A percentile compares a stretch with the other conserved stretches of the same genome.
phyloP scores from a whole-genome alignment of 495 filamentous ascomycete genomes.

The Xylona heveae region DNA sequence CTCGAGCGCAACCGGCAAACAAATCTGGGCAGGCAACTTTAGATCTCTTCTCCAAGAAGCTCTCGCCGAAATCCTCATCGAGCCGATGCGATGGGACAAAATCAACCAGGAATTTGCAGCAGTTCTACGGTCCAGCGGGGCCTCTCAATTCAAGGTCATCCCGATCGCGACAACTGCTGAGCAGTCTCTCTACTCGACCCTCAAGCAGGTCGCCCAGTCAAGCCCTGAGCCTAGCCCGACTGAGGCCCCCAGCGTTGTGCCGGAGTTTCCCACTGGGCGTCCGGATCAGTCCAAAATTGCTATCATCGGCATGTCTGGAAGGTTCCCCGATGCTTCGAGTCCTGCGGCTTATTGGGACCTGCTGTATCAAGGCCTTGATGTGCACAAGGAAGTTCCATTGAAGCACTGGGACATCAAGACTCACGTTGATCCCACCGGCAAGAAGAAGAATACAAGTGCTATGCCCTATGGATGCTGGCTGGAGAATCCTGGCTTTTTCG shows the following conservation, averaged over 20 bases:
- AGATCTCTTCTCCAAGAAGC: neutral
- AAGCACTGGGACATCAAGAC: conserved; percentile 6
- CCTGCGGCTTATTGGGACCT: conserved; percentile 10
- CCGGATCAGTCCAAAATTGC: conserved; percentile 11
- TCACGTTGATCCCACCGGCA: conserved; percentile 13
- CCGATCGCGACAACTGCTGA: neutral
- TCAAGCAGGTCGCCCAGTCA: neutral
- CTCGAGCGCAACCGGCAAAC: neutral
- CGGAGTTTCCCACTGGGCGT: too few species aligned
- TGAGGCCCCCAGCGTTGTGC: too few species aligned
- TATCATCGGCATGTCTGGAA: conserved; percentile 12
- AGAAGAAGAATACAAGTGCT: conserved; percentile 13
- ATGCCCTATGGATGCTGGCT: conserved; percentile 18
- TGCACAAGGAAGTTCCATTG: conserved; percentile 1
- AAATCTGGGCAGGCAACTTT: neutral
- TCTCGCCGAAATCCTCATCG: neutral
- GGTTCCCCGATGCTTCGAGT: conserved; percentile 10
- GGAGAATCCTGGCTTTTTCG: conserved; percentile 18
- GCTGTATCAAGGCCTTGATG: conserved; percentile 5
- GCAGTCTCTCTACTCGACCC: neutral
- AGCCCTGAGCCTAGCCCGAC: too few species aligned
- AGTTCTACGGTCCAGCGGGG: neutral
- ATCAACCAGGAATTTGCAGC: neutral
- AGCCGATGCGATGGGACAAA: neutral
- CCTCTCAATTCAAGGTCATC: neutral